Evolutionary conservation across 2,329 filamentous ascomycete genomes (phyloP), one percentile per base, ranked within the genome.

Genomic region (Epicoccum nigrum): DNA sequence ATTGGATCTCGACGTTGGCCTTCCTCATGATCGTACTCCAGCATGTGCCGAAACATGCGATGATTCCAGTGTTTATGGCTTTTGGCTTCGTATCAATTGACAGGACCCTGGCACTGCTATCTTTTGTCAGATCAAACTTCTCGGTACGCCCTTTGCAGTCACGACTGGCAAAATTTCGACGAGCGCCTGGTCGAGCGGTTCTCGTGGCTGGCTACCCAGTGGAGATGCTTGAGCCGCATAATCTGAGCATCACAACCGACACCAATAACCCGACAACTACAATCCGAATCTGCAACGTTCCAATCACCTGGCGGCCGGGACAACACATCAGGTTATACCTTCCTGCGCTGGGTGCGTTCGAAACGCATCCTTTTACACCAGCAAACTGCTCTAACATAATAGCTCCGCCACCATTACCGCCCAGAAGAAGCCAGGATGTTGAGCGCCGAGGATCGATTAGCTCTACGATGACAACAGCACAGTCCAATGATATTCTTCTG

Each of bases 321-420:
- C 67, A 69, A 34, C 67, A 70, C 45, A 46, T 70, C 4, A 53
- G 67, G n/a, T 17, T 69, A 2, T 65, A 60, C 34, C 34, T 69
- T 9, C 67, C 65, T 15, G 55, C 51, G 13, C 49, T 70, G 4
- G 66, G 66, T 1, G n/a, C 37, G 4, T 51, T 64, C 4, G 65
- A 68, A 34, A 39, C 59, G 3, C 67, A 69, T 31, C 64, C 67
- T 4, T 70, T 69, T 46, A 70, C 66, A 7, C 65, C 67, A 4
- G 63, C 67, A 7, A 67, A 65, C 7, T 69, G 64, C 47, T 58
- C 63, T 2, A 41, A 49, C 4, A 42, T 55, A 13, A 46, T 37
- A 15, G 33, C 38, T 9, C 47, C 54, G 1, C 52, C 58, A 11
- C 45, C 42, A 2, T 35, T 56, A 8, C 59, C 59, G 15, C 56